Base-by-base conservation (phyloP, 768 basidiomycete genomes). In the Kwoniella sp. region DNA sequence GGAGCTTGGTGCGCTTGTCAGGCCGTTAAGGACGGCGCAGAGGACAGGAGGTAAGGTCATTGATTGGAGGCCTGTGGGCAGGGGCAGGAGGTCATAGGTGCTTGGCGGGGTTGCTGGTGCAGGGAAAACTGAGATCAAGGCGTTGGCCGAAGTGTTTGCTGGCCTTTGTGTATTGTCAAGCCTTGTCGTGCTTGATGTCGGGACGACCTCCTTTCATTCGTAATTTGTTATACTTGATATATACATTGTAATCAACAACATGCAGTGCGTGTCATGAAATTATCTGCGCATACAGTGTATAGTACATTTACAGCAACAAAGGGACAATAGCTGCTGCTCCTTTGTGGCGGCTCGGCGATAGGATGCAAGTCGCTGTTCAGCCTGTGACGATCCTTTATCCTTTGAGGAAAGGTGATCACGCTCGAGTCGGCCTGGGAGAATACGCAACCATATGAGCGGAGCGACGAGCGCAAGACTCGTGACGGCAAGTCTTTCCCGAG, bases 41-140 rank as follows among this genome's bases (percentile, higher is more conserved):
- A 60, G 78, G 48, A 76, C 68, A 17, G 78, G 76, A 2, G 78
- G 76, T 0, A 79, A 78, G 61, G 74, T 76, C 13, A 77, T 80
- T 59, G 79, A 80, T 59, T 80, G 79, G 79, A 65, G 79, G 37
- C 79, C 79, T 26, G 79, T 80, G 5, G 77, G 79, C 11, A 63
- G 71, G 47, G 68, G 74, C 5, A 54, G 73, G 65, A 66, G 78
- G 37, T 60, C 59, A 52, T 60, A 57, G 29, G 29, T 41, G 57
- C 41, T 45, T 9, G 41, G 41, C 41, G n/a, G n/a, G n/a, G n/a
- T n/a, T n/a, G n/a, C 20, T 11, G 17, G 41, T 45, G 15, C 41
- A 45, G 15, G 8, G 9, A 8, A 7, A 45, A 7, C 15, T 45
- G 15, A 8, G 41, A 11, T 45, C 20, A n/a, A n/a, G n/a, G n/a